These are phyloP conservation scores for Aspergillus tubingensis DNA, from an alignment of 2,329 filamentous ascomycete genomes.

Conservation along the genomic window DNA sequence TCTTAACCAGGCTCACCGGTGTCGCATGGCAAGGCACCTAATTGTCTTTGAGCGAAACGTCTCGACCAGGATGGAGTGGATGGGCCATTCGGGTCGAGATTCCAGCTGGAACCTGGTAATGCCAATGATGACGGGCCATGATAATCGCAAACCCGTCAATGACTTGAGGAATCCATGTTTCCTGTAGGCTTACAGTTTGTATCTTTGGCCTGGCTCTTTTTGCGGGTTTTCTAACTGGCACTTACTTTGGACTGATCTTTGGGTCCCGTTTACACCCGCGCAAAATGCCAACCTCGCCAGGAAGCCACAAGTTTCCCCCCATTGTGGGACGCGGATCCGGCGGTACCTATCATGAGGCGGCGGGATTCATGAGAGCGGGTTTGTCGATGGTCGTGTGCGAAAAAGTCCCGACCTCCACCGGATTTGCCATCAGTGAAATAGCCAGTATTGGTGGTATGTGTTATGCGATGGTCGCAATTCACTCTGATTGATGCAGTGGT, in stretches of 20 bases:
- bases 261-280: slow-evolving; percentile 25
- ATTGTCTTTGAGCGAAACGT: not conserved
- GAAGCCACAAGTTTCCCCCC: slow-evolving; percentile 27
- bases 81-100: slow-evolving; percentile 1
- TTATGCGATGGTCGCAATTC: not conserved
- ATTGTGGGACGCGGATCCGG: slow-evolving; percentile 36
- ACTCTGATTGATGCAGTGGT: not conserved
- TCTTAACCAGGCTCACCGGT: not conserved
- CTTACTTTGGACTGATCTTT: slow-evolving; percentile 14
- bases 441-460: not conserved
- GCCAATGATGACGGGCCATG: not conserved
- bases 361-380: slow-evolving; percentile 23
- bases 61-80: not conserved
- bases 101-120: not conserved
- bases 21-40: not conserved
- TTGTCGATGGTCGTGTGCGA: slow-evolving; percentile 18
- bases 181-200: not conserved
- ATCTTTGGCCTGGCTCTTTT: slow-evolving; percentile 1
- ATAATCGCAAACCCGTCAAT: slow-evolving; percentile 1
- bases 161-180: slow-evolving; percentile 1
- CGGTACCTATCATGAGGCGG: slow-evolving; percentile 33
- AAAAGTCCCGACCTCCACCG: slow-evolving; percentile 12
- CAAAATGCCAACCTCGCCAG: slow-evolving; percentile 22
- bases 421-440: slow-evolving; percentile 12
- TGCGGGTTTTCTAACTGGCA: slow-evolving; percentile 9